phyloP scores from a whole-genome alignment of 2,329 filamentous ascomycete genomes.

The Catunica adiposa region DNA sequence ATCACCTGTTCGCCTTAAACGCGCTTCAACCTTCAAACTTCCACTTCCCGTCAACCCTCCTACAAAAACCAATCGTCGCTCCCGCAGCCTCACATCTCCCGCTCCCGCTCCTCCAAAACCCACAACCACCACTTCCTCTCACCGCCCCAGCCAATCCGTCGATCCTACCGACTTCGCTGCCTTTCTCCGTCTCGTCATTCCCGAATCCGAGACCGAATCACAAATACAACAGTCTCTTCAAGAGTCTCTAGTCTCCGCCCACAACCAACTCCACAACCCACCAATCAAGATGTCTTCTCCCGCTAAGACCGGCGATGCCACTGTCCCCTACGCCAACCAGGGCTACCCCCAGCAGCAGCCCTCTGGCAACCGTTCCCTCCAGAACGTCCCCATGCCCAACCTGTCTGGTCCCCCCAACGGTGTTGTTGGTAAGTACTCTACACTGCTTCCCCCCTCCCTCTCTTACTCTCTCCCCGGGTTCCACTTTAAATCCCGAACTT shows the following conservation, averaged over 20 bases:
- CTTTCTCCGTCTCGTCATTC: conserved; percentile 5
- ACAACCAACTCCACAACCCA: conserved; percentile 13
- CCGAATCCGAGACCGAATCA: neutral
- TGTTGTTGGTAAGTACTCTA: conserved; percentile 18
- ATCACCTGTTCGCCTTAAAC: conserved; percentile 13
- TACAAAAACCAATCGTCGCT: conserved; percentile 6
- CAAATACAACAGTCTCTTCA: conserved; percentile 9
- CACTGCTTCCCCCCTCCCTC: no score
- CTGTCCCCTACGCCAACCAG: conserved; percentile 19
- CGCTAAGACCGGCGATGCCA: conserved; percentile 18
- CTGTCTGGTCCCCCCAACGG: conserved; percentile 23
- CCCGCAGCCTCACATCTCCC: conserved; percentile 7
- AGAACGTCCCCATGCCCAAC: conserved; percentile 21
- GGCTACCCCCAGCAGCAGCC: conserved; percentile 18
- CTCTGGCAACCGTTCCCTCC: conserved; percentile 18
- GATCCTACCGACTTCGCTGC: conserved; percentile 9
- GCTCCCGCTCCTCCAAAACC: conserved; percentile 2
- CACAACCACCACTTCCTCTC: no score
- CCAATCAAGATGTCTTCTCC: conserved; percentile 15
- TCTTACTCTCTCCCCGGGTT: no score
- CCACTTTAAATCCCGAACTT: neutral
- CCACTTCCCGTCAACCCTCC: conserved; percentile 15
- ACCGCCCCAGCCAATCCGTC: conserved; percentile 7
- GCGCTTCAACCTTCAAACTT: conserved; percentile 15
- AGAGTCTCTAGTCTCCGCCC: conserved; percentile 9